Conservation (phyloP, 106 monocot species). For the Xerophyta viscosa region DNA sequence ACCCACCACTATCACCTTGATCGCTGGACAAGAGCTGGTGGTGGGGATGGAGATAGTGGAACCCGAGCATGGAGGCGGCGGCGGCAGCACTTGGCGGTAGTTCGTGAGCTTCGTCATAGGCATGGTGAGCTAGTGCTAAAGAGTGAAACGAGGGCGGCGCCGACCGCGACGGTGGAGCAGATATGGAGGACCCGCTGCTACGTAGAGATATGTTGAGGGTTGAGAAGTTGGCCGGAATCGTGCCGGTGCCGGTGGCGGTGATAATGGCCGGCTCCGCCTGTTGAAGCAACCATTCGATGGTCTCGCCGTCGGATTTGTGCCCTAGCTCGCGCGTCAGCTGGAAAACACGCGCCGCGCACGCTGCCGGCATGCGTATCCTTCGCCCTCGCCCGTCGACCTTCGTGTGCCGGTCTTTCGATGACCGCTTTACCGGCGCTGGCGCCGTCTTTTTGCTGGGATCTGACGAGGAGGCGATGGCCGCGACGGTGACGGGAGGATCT, state of each 20-base stretch:
- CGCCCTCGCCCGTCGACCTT: slow-evolving; percentile 84
- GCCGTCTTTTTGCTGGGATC: slow-evolving; percentile 21
- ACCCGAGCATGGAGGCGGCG: slow-evolving; percentile 3
- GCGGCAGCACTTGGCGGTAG: slow-evolving; percentile 1
- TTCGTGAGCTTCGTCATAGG: slow-evolving; percentile 13
- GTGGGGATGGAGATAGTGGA: slow-evolving; percentile 19
- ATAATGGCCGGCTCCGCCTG: slow-evolving; percentile 86
- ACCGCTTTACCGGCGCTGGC: slow-evolving; percentile 37
- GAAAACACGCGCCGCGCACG: slow-evolving; percentile 80
- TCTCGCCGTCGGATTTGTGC: slow-evolving; percentile 87
- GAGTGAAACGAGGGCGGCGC: slow-evolving; percentile 4
- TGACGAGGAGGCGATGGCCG: slow-evolving; percentile 1
- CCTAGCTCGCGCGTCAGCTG: slow-evolving; percentile 82
- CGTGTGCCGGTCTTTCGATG: slow-evolving; percentile 82
- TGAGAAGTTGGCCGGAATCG: slow-evolving; percentile 80
- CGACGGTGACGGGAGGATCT: too few species aligned
- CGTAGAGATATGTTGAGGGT: slow-evolving; percentile 64
- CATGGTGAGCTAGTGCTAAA: slow-evolving; percentile 26
- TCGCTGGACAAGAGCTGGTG: slow-evolving; percentile 16
- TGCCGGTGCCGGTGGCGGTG: slow-evolving; percentile 82
- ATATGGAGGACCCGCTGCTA: slow-evolving; percentile 34
- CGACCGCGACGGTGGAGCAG: slow-evolving; percentile 29
- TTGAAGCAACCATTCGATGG: slow-evolving; percentile 85
- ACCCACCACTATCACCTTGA: slow-evolving; percentile 8
- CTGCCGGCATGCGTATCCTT: slow-evolving; percentile 79